Evolutionary conservation across 2,329 filamentous ascomycete genomes (phyloP).

Genomic region (Aspergillus jensenii): DNA sequence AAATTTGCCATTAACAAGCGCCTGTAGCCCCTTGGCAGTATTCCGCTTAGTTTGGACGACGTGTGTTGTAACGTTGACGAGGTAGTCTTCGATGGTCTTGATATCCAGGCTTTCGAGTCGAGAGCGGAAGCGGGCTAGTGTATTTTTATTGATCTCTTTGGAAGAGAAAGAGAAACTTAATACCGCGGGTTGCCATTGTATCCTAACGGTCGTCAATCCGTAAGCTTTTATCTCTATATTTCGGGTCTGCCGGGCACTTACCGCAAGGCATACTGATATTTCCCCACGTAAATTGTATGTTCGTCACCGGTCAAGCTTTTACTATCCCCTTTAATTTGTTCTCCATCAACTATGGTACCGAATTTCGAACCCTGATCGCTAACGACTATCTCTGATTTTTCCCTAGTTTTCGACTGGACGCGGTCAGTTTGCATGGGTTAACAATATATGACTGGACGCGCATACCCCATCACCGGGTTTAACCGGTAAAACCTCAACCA

Average conservation of each 20-base stretch:
- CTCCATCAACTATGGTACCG: conserved; percentile 76
- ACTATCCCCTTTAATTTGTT: conserved; percentile 64
- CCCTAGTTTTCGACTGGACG: conserved; percentile 59
- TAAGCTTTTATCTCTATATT: background rate
- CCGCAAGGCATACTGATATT: conserved; percentile 58
- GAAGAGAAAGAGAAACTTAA: conserved; percentile 76
- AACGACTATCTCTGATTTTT: conserved; percentile 69
- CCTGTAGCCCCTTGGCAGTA: conserved; percentile 81
- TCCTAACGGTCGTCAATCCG: conserved; percentile 44
- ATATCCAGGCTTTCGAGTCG: conserved; percentile 83
- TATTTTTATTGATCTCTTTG: conserved; percentile 65
- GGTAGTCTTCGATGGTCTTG: conserved; percentile 75
- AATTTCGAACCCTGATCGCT: conserved; percentile 81
- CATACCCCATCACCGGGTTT: conserved; percentile 66
- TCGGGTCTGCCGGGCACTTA: conserved; percentile 18
- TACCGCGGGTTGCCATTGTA: conserved; percentile 78
- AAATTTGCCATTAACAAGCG: conserved; percentile 74
- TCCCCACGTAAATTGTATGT: conserved; percentile 71
- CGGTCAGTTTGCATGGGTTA: conserved; percentile 12
- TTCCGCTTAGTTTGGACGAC: conserved; percentile 88
- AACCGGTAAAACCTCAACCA: conserved; percentile 69
- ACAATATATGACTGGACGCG: conserved; percentile 6
- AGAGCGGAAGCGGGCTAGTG: conserved; percentile 61
- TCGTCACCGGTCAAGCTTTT: conserved; percentile 56
- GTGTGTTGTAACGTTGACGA: conserved; percentile 73